Percentiles rank a stretch among this genome's conserved stretches.
These are phyloP conservation scores for Penicillium argentinense DNA, from an alignment of 495 filamentous ascomycete genomes.

Conservation along the genomic window DNA sequence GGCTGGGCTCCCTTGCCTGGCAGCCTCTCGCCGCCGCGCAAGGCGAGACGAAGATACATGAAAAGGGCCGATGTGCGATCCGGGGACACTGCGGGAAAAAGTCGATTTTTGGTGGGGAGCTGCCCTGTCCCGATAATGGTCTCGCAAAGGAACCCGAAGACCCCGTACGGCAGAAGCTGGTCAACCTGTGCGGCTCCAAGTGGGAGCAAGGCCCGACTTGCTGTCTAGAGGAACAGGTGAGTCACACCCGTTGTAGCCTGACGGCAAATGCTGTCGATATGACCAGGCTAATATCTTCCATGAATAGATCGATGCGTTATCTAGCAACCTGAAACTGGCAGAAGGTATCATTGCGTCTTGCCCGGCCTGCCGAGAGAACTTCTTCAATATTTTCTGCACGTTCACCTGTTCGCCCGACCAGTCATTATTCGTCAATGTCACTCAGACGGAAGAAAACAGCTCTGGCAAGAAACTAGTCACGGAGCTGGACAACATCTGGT, in stretches of 20 bases:
- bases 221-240: constrained; percentile 78
- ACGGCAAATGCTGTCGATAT: neutral
- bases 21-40: constrained; percentile 32
- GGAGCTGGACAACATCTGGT: constrained; percentile 88
- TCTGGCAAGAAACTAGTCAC: constrained; percentile 73
- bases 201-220: constrained; percentile 84
- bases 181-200: constrained; percentile 80
- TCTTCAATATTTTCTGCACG: constrained; percentile 95
- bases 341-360: constrained; percentile 86
- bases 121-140: constrained; percentile 94
- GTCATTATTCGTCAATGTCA: constrained; percentile 93
- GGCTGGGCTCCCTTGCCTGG: constrained; percentile 31
- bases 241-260: too few relatives aligned
- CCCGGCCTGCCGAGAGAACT: constrained; percentile 94
- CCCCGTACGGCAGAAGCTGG: constrained; percentile 68
- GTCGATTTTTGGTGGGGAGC: constrained; percentile 78
- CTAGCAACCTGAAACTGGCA: constrained; percentile 79
- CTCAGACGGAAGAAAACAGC: constrained; percentile 62
- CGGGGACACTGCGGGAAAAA: constrained; percentile 88
- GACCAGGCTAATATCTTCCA: neutral
- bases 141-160: constrained; percentile 71
- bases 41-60: constrained; percentile 66
- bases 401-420: constrained; percentile 98
- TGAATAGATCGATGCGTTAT: constrained; percentile 69
- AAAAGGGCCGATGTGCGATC: constrained; percentile 86